Evolutionary conservation across 371 early-diverging fungal species (phyloP), one percentile per base, ranked within the genome.

Genomic region (Mortierella sp.): DNA sequence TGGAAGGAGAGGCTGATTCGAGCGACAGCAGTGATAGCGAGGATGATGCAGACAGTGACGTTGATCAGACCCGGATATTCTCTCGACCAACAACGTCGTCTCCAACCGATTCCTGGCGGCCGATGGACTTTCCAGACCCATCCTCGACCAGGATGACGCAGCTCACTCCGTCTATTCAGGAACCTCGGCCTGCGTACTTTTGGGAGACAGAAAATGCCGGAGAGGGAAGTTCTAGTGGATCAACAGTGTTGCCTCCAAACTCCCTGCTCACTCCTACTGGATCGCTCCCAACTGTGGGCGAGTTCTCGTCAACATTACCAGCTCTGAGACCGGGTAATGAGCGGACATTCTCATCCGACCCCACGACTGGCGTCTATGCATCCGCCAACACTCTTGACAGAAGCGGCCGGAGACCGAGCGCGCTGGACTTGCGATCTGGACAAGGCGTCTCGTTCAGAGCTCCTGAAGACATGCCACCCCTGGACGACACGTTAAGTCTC

Each of bases 1-100:
- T 82, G 4, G 83, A 82, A 48, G 83, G 83, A 2, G 83, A 82
- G 16, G 75, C 68, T 6, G 78, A 78, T 31, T 52, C 65, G 19
- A 80, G 64, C 39, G 72, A 77, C 31, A 64, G 66, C 39, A 68
- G 68, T 26, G 70, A 64, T 9, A 64, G 55, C 24, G 71, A 70
- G 26, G 44, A 45, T 14, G 66, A 67, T 3, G 43, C 43, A 19
- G 70, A 69, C 40, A 63, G 39, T 22, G 58, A 44, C 40, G 40
- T 47, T 14, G 41, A 69, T 41, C 68, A 68, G 26, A 48, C 22
- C 22, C 40, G n/a, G 34, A 44, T 45, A 63, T 58, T 34, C 22
- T 58, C 22, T 66, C 65, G 39, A 14, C 14, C 66, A 14, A 26
- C 58, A 16, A 19, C 43, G 5, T 50, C 58, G 2, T 31, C 66